Evolutionary conservation across 78 protist species (phyloP).

Genomic region (Dictyostelium firmibasis): DNA sequence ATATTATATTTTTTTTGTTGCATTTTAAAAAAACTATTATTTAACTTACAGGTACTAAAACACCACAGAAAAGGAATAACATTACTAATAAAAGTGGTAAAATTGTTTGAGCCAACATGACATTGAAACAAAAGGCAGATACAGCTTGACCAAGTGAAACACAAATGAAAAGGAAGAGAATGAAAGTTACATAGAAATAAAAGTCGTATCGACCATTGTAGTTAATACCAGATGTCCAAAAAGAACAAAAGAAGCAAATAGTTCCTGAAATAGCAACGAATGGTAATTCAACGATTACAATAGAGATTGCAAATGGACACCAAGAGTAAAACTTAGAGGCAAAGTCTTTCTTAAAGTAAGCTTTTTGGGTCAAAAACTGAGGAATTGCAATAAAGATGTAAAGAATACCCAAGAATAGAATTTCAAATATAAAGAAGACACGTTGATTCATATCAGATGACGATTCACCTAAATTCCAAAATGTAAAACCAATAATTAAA

Average conservation of each 20-base stretch:
- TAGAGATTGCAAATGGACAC: constrained; percentile 33
- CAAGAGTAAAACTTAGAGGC: constrained; percentile 43
- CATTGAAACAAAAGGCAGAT: constrained; percentile 17
- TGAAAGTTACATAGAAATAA: constrained; percentile 39
- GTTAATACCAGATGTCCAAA: constrained; percentile 56
- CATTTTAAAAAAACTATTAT: not conserved
- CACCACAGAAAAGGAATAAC: constrained; percentile 76
- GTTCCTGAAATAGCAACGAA: constrained; percentile 30
- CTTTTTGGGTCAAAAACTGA: constrained; percentile 52
- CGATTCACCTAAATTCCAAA: not conserved
- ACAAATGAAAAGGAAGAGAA: constrained; percentile 17
- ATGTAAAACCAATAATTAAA: constrained; percentile 48
- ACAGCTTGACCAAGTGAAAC: constrained; percentile 63
- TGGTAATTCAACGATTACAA: constrained; percentile 57
- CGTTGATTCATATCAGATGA: constrained; percentile 40
- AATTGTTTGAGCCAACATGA: constrained; percentile 22
- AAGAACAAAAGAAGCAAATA: constrained; percentile 45
- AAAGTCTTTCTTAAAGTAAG: constrained; percentile 37
- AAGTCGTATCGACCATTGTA: not conserved
- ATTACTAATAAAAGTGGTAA: constrained; percentile 54
- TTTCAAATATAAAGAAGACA: constrained; percentile 13
- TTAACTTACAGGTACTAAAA: constrained; percentile 9
- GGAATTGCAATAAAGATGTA: constrained; percentile 52
- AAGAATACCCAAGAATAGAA: constrained; percentile 47
- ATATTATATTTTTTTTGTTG: not conserved